Conservation (phyloP, 768 basidiomycete species). For the Leccinum olivaceopallidum region DNA sequence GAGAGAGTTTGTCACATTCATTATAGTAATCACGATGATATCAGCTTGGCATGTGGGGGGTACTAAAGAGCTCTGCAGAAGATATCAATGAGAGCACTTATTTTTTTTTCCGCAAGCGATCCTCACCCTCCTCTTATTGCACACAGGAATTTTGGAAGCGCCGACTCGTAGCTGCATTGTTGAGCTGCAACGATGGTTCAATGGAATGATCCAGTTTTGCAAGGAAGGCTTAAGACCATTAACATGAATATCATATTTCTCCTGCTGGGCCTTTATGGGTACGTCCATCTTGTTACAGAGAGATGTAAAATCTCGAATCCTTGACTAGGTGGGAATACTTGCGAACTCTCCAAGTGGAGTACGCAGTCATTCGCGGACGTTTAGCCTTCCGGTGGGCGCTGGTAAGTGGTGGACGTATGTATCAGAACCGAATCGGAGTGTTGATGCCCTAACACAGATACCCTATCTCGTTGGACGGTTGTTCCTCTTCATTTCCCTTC, state of each 20-base stretch:
- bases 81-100: not conserved
- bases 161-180: not conserved
- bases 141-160: not conserved
- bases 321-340: conserved; percentile 31
- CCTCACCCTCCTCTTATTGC: not conserved
- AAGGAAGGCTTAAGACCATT: not conserved
- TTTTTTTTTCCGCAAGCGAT: not conserved
- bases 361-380: conserved; percentile 24
- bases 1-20: not conserved
- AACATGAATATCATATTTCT: conserved; percentile 18
- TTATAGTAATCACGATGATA: not conserved
- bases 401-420: conserved; percentile 14
- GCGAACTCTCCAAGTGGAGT: conserved; percentile 20
- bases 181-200: conserved; percentile 19
- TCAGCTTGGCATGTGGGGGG: too few relatives aligned
- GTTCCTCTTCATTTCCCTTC: conserved; percentile 15
- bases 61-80: not conserved
- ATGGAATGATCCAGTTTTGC: conserved; percentile 18
- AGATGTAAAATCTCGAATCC: not conserved
- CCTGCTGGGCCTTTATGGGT: conserved; percentile 29
- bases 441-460: conserved; percentile 12
- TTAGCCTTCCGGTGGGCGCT: conserved; percentile 29
- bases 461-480: conserved; percentile 27
- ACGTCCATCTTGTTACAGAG: not conserved
- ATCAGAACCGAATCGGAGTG: not conserved